These are phyloP conservation scores for Pichia sp. DNA, from an alignment of 1,139 yeast species.

Conservation along the genomic window DNA sequence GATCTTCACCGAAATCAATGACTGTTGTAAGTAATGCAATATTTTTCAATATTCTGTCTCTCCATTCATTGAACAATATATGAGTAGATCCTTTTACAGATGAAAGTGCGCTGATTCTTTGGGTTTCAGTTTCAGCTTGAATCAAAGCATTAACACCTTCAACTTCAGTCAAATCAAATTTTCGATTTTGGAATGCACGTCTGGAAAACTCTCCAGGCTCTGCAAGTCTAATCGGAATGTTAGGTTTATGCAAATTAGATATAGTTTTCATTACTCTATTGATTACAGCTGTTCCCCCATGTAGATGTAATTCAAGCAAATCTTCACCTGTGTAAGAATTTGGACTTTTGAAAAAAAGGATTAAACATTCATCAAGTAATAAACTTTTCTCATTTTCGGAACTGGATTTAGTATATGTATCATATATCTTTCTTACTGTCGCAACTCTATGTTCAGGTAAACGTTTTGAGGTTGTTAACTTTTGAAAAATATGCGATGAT, in stretches of 20 bases:
- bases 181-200: conserved; percentile 47
- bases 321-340: conserved; percentile 94
- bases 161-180: conserved; percentile 64
- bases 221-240: conserved; percentile 61
- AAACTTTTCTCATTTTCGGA: conserved; percentile 11
- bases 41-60: conserved; percentile 53
- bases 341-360: conserved; percentile 65
- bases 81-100: conserved; percentile 68
- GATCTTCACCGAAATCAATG: conserved; percentile 95
- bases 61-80: conserved; percentile 54
- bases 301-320: conserved; percentile 75
- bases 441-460: conserved; percentile 49
- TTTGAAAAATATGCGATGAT: conserved; percentile 37
- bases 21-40: conserved; percentile 78
- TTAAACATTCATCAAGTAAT: conserved; percentile 69
- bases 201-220: conserved; percentile 89
- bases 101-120: conserved; percentile 65
- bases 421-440: conserved; percentile 46
- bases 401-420: conserved; percentile 25
- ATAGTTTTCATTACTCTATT: conserved; percentile 62
- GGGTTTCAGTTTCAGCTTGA: conserved; percentile 91
- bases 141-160: conserved; percentile 88
- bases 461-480: conserved; percentile 37
- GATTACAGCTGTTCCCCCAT: conserved; percentile 88
- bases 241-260: conserved; percentile 38